Evolutionary conservation across 495 filamentous ascomycete genomes (phyloP).

Genomic region (Neurospora terricola): DNA sequence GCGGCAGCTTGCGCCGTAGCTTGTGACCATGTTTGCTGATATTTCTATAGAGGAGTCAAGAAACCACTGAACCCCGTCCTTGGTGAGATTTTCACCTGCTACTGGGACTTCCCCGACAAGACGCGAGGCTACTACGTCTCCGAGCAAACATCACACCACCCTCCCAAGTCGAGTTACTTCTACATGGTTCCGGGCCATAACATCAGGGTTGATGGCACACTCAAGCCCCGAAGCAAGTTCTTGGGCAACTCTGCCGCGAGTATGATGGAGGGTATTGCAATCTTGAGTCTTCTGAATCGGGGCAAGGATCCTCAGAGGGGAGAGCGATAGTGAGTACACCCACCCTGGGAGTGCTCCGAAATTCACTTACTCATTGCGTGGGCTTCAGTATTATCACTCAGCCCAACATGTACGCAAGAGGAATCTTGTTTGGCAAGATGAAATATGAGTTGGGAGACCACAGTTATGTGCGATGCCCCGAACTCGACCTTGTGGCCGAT

Average conservation of each 20-base stretch:
- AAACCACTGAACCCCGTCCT: slow-evolving; percentile 97
- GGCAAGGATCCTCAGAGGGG: slow-evolving; percentile 53
- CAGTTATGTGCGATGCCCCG: slow-evolving; percentile 87
- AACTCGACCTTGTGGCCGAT: slow-evolving; percentile 76
- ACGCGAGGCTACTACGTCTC: slow-evolving; percentile 90
- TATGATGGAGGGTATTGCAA: slow-evolving; percentile 93
- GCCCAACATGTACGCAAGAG: slow-evolving; percentile 98
- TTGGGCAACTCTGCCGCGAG: slow-evolving; percentile 95
- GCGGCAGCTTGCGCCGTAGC: neutral
- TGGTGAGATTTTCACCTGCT: slow-evolving; percentile 89
- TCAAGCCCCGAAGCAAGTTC: slow-evolving; percentile 96
- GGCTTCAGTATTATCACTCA: slow-evolving; percentile 70
- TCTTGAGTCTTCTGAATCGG: slow-evolving; percentile 73
- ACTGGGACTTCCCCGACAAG: slow-evolving; percentile 85
- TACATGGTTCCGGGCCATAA: slow-evolving; percentile 95
- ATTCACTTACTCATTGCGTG: neutral
- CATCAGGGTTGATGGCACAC: slow-evolving; percentile 88
- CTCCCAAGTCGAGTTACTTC: slow-evolving; percentile 97
- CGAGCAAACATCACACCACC: slow-evolving; percentile 91
- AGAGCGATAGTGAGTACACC: slow-evolving; percentile 72
- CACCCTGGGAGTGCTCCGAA: neutral
- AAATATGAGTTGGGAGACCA: slow-evolving; percentile 98
- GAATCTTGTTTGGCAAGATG: slow-evolving; percentile 98
- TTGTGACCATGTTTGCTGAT: slow-evolving; percentile 11
- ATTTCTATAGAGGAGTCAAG: slow-evolving; percentile 71